phyloP scores from a whole-genome alignment of 805 yeast genomes.

The Yamadazyma laniorum region DNA sequence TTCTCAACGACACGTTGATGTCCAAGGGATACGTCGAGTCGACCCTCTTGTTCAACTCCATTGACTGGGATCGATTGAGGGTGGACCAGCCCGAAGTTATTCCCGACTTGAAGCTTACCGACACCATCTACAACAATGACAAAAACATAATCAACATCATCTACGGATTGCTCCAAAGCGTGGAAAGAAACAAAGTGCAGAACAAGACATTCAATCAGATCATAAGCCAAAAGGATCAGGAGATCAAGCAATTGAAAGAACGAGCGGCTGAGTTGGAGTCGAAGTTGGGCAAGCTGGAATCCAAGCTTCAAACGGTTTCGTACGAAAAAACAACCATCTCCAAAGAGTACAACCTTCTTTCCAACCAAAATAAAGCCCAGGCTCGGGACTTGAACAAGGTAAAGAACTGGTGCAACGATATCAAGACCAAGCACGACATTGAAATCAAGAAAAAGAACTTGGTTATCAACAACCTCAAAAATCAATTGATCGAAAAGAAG shows the following conservation, averaged over 20 bases:
- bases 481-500: constrained; percentile 33
- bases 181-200: constrained; percentile 34
- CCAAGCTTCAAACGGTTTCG: constrained; percentile 13
- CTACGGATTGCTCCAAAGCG: constrained; percentile 29
- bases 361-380: constrained; percentile 26
- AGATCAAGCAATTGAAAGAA: constrained; percentile 23
- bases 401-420: constrained; percentile 27
- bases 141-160: constrained; percentile 37
- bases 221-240: constrained; percentile 27
- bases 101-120: constrained; percentile 22
- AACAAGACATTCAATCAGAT: constrained; percentile 29
- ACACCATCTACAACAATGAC: constrained; percentile 32
- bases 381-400: constrained; percentile 27
- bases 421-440: constrained; percentile 32
- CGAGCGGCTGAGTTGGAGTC: constrained; percentile 22
- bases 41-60: constrained; percentile 30
- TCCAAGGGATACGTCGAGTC: constrained; percentile 35
- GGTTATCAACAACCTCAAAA: constrained; percentile 33
- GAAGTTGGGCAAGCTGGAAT: constrained; percentile 18
- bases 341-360: constrained; percentile 19
- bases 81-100: constrained; percentile 21
- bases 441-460: constrained; percentile 33
- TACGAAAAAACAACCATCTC: constrained; percentile 3
- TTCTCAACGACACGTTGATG: constrained; percentile 32
- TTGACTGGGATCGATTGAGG: constrained; percentile 33